Evolutionary conservation across 2,329 filamentous ascomycete genomes (phyloP).

Genomic region (Simplicillium aogashimaense): DNA sequence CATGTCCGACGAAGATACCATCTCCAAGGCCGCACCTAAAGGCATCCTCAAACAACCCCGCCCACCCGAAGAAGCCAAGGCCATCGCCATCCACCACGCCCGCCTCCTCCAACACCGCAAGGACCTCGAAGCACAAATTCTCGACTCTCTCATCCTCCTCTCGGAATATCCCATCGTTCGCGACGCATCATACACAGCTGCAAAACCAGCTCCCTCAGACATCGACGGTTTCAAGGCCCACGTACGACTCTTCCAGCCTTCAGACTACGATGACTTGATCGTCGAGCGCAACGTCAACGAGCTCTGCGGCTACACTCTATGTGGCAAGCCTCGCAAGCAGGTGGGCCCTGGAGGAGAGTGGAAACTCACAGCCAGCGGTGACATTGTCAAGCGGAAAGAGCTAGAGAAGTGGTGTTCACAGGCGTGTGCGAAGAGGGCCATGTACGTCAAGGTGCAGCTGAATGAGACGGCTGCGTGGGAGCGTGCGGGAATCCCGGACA

Average conservation of each 20-base stretch:
- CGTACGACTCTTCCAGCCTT: slow-evolving; percentile 68
- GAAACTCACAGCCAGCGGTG: slow-evolving; percentile 49
- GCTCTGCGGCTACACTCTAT: slow-evolving; percentile 78
- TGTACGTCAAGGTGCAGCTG: slow-evolving; percentile 85
- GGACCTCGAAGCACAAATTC: slow-evolving; percentile 63
- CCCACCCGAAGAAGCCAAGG: slow-evolving; percentile 29
- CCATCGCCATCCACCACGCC: slow-evolving; percentile 74
- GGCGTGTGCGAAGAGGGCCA: slow-evolving; percentile 65
- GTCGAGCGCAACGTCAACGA: slow-evolving; percentile 79
- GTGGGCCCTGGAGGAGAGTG: slow-evolving; percentile 51
- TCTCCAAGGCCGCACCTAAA: slow-evolving; percentile 29
- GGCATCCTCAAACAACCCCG: slow-evolving; percentile 50
- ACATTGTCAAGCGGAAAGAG: slow-evolving; percentile 61
- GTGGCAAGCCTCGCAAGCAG: slow-evolving; percentile 51
- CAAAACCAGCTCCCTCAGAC: slow-evolving; percentile 47
- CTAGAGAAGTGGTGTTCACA: slow-evolving; percentile 82
- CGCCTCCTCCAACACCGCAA: slow-evolving; percentile 74
- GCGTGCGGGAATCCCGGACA: slow-evolving; percentile 48
- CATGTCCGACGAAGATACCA: slow-evolving; percentile 19
- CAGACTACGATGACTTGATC: slow-evolving; percentile 82
- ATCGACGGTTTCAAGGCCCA: slow-evolving; percentile 53
- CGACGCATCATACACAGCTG: slow-evolving; percentile 25
- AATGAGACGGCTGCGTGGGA: slow-evolving; percentile 81
- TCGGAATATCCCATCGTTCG: slow-evolving; percentile 44
- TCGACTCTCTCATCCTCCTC: slow-evolving; percentile 61